Conservation (phyloP, 1,284 basidiomycete species). For the Sanghuangporus sanghuang region DNA sequence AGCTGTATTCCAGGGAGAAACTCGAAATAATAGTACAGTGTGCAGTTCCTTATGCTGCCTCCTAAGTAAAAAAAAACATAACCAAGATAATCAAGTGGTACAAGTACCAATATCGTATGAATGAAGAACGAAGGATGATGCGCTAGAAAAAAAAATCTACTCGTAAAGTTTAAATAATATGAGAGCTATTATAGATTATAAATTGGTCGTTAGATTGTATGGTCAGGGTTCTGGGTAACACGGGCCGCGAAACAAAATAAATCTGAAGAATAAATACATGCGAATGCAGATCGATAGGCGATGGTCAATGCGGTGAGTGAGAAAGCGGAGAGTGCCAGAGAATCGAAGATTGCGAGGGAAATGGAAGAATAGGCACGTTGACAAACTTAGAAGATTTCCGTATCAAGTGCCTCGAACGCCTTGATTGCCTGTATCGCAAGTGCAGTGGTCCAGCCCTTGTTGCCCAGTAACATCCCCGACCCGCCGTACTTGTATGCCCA, state of each 20-base stretch:
- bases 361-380: neutral
- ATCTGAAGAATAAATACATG: constrained; percentile 10
- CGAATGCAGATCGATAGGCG: neutral
- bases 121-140: neutral
- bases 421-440: constrained; percentile 20
- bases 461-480: constrained; percentile 18
- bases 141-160: neutral
- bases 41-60: neutral
- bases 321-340: neutral
- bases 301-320: neutral
- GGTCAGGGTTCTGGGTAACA: neutral
- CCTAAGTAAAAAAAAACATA: neutral
- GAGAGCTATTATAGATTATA: constrained; percentile 11
- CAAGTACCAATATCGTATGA: neutral
- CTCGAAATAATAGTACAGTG: neutral
- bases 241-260: neutral
- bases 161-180: neutral
- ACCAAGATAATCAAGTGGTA: neutral
- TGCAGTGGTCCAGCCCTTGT: constrained; percentile 20
- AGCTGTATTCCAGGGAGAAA: neutral
- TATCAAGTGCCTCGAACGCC: constrained; percentile 12
- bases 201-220: neutral
- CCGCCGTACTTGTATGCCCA: constrained; percentile 20
- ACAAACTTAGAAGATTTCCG: constrained; percentile 4
- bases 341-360: neutral